Evolutionary conservation across 495 filamentous ascomycete genomes (phyloP), one percentile per base, ranked within the genome.

Genomic region (Neurospora discreta): DNA sequence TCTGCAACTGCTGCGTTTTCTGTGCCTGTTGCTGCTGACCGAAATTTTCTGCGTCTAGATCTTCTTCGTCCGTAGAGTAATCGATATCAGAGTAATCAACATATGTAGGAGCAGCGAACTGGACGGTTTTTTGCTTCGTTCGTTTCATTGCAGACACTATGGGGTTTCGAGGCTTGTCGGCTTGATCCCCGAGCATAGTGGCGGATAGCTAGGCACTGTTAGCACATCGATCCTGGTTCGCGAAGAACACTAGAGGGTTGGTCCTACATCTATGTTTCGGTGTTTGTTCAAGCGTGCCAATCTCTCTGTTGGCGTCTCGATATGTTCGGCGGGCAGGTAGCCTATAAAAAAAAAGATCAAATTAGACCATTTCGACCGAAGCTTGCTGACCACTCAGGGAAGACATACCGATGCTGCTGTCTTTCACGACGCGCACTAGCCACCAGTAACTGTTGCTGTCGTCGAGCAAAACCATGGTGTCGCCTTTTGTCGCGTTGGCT

Each of bases 391-490:
- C 41, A 39, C 60, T 43, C 68, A 68, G 18, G 11, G 39, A 13
- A 23, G 68, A 70, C 89, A 42, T 84, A 97, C 95, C 95, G 80
- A 99, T 98, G 77, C 93, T 98, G 77, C 90, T 93, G 80, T 98
- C 96, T 81, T 98, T 97, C 15, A 97, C 94, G 23, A 99, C 93
- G 69, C 95, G 87, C 16, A 99, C 95, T 44, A 99, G 88, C 95
- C 95, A 99, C 95, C 95, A 99, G 79, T 99, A 99, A 80, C 94
- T 97, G 83, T 99, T 99, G 80, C 93, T 97, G 77, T 99, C 95
- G 79, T 98, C 95, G n/a, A 99, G 87, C 46, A 99, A 88, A n/a
- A 98, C 94, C 95, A 99, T 99, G 18, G 94, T 98, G 77, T 99
- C 95, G 40, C 95, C 95, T 84, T 99, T 99, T 11, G 92, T 93